Conservation (phyloP, 371 early-diverging fungal genomes). For the Smittium mucronatum region DNA sequence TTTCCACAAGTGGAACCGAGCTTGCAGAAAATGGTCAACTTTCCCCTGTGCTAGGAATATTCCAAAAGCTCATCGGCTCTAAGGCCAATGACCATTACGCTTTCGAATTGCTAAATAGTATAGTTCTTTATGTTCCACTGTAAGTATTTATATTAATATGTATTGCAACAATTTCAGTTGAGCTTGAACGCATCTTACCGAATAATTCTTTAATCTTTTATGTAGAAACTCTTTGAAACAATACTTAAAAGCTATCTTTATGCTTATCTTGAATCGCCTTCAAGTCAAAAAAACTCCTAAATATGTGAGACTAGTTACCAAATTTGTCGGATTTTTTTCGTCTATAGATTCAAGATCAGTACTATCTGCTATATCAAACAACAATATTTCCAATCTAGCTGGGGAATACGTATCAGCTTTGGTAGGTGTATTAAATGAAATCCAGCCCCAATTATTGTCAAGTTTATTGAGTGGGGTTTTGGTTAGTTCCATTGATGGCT, state of each 20-base stretch:
- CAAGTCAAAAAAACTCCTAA: slow-evolving; percentile 56
- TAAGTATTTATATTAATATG: slow-evolving; percentile 35
- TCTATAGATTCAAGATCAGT: not conserved
- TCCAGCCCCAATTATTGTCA: not conserved
- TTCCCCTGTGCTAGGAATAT: slow-evolving; percentile 80
- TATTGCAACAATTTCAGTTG: too few relatives aligned
- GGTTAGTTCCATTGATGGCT: not conserved
- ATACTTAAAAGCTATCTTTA: slow-evolving; percentile 63
- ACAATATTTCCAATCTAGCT: not conserved
- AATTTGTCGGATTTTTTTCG: not conserved
- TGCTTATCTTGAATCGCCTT: slow-evolving; percentile 62
- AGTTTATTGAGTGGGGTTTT: not conserved
- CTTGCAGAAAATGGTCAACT: slow-evolving; percentile 51
- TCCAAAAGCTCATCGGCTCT: slow-evolving; percentile 80
- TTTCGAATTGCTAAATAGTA: slow-evolving; percentile 58
- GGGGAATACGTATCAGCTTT: not conserved
- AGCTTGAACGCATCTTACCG: not conserved
- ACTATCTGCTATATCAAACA: not conserved
- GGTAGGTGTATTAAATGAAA: not conserved
- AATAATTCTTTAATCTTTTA: not conserved
- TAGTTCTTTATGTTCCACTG: slow-evolving; percentile 46
- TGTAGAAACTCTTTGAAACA: slow-evolving; percentile 28
- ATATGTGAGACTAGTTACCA: slow-evolving; percentile 29
- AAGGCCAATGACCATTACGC: slow-evolving; percentile 73
- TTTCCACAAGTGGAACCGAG: slow-evolving; percentile 50